Conservation (phyloP, 768 basidiomycete genomes). For the Daedaleopsis sinensis region DNA sequence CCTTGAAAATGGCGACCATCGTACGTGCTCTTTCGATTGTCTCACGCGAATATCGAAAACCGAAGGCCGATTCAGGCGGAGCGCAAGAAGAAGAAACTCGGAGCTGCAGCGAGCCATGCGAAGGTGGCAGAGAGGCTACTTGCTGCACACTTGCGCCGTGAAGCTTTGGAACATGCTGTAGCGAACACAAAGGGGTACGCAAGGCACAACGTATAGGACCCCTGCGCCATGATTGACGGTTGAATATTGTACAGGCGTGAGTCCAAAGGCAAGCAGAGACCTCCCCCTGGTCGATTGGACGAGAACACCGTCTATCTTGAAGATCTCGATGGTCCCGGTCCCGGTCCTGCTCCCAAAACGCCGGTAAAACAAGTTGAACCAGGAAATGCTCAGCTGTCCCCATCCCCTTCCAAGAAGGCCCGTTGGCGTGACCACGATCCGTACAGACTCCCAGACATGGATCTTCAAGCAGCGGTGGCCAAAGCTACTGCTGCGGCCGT, state of each 20-base stretch:
- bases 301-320: conserved; percentile 87
- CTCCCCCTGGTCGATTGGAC: conserved; percentile 53
- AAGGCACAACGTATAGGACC: too few relatives aligned
- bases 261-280: conserved; percentile 50
- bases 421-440: conserved; percentile 85
- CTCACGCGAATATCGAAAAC: not conserved
- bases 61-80: conserved; percentile 59
- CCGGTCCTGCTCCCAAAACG: conserved; percentile 54
- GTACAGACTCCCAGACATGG: conserved; percentile 86
- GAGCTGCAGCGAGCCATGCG: conserved; percentile 83
- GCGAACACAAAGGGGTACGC: conserved; percentile 5
- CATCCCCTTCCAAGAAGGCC: conserved; percentile 59
- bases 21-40: conserved; percentile 46
- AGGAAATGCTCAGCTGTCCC: conserved; percentile 32
- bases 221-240: not conserved
- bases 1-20: conserved; percentile 85
- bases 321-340: conserved; percentile 70
- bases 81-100: conserved; percentile 87
- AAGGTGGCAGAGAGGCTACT: conserved; percentile 90
- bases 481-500: conserved; percentile 60
- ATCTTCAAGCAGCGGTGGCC: conserved; percentile 64
- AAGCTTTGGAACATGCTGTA: conserved; percentile 72
- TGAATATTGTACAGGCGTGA: conserved; percentile 7
- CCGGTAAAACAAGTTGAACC: conserved; percentile 36
- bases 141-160: conserved; percentile 90